These are phyloP conservation scores for Phytophthora colocasiae DNA, from an alignment of 352 stramenopile species.

Conservation along the genomic window DNA sequence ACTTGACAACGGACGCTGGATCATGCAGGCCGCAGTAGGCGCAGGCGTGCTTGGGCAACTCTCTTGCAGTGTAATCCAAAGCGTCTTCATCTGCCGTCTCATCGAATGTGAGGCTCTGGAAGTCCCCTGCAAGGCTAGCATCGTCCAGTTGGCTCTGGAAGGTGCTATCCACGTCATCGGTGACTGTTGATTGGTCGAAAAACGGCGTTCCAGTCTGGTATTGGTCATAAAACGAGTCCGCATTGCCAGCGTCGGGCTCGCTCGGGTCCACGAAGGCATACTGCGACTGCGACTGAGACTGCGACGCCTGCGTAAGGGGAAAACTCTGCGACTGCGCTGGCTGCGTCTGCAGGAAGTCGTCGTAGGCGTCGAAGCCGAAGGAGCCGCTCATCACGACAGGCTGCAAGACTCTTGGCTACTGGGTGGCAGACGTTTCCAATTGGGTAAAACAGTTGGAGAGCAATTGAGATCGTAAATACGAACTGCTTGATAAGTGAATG, in stretches of 20 bases:
- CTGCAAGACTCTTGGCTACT: slow-evolving; percentile 12
- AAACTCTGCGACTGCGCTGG: slow-evolving; percentile 55
- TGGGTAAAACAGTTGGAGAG: slow-evolving; percentile 10
- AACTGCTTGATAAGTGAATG: slow-evolving; percentile 4
- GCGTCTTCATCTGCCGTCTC: slow-evolving; percentile 74
- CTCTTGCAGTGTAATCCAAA: slow-evolving; percentile 69
- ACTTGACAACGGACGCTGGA: slow-evolving; percentile 96
- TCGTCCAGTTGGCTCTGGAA: slow-evolving; percentile 59
- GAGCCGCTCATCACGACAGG: slow-evolving; percentile 38
- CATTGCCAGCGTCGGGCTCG: slow-evolving; percentile 38
- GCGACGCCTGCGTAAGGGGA: slow-evolving; percentile 51
- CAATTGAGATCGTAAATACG: neutral
- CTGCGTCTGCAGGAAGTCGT: slow-evolving; percentile 70
- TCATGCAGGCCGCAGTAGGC: slow-evolving; percentile 98
- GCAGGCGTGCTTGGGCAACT: slow-evolving; percentile 93
- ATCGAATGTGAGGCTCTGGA: slow-evolving; percentile 75
- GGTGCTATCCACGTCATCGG: slow-evolving; percentile 25
- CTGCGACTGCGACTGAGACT: slow-evolving; percentile 29
- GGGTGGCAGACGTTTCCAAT: neutral
- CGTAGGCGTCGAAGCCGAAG: slow-evolving; percentile 59
- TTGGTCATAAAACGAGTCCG: slow-evolving; percentile 69
- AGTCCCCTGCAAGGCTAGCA: slow-evolving; percentile 49
- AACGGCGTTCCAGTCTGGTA: slow-evolving; percentile 43
- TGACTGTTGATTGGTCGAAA: slow-evolving; percentile 38
- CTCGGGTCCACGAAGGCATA: slow-evolving; percentile 79